phyloP scores from a whole-genome alignment of 768 basidiomycete genomes.

The Macrolepiota dolichaula region DNA sequence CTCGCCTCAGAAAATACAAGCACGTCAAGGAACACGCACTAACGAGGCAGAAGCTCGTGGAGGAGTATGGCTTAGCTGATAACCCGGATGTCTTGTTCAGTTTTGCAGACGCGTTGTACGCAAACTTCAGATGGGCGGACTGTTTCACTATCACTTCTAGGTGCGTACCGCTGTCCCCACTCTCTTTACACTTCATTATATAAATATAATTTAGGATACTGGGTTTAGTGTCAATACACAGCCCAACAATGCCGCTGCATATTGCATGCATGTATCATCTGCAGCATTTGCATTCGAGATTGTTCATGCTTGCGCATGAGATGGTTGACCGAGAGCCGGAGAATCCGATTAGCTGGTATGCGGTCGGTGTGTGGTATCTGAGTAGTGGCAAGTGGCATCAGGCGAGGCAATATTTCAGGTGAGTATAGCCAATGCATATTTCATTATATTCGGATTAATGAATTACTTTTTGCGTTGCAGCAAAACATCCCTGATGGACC shows the following conservation, averaged over 20 bases:
- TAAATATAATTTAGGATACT: conserved; percentile 59
- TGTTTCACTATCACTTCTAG: conserved; percentile 86
- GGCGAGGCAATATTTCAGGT: conserved; percentile 95
- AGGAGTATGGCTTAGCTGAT: conserved; percentile 81
- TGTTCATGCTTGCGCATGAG: conserved; percentile 96
- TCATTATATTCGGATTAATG: neutral
- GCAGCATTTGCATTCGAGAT: conserved; percentile 82
- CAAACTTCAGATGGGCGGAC: conserved; percentile 89
- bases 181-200: neutral
- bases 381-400: conserved; percentile 84
- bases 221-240: conserved; percentile 79
- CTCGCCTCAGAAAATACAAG: conserved; percentile 87
- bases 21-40: conserved; percentile 79
- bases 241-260: conserved; percentile 87
- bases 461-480: conserved; percentile 33
- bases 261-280: conserved; percentile 99
- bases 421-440: neutral
- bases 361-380: conserved; percentile 97
- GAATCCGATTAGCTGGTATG: conserved; percentile 94
- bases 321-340: conserved; percentile 94
- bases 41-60: conserved; percentile 73
- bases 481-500: conserved; percentile 96
- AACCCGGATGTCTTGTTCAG: conserved; percentile 92
- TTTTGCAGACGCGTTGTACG: conserved; percentile 87
- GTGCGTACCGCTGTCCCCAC: conserved; percentile 30